Evolutionary conservation across 1,284 basidiomycete genomes (phyloP).

Genomic region (Sporisorium reilianum): DNA sequence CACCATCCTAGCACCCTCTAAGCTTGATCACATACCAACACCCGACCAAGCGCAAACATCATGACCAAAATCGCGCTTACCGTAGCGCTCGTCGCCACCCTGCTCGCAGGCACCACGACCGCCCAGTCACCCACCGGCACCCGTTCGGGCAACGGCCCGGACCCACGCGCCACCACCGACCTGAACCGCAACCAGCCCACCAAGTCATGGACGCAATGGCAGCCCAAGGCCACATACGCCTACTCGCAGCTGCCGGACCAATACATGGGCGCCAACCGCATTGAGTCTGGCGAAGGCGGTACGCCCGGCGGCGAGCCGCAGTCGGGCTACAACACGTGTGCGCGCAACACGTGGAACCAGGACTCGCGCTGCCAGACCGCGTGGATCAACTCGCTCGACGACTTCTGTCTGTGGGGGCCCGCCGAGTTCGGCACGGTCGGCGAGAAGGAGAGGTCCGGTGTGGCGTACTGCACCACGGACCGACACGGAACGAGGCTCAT

Average conservation of each 20-base stretch:
- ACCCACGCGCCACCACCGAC: constrained; percentile 45
- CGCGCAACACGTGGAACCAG: constrained; percentile 51
- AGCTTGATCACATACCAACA: constrained; percentile 2
- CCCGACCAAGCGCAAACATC: constrained; percentile 7
- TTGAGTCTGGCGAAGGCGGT: constrained; percentile 41
- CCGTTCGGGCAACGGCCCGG: constrained; percentile 22
- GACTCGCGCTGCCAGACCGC: constrained; percentile 63
- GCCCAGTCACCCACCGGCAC: constrained; percentile 25
- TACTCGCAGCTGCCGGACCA: constrained; percentile 52
- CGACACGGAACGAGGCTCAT: constrained; percentile 66
- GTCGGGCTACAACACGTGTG: constrained; percentile 59
- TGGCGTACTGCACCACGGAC: constrained; percentile 66
- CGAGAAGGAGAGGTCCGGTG: constrained; percentile 58
- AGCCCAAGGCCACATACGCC: constrained; percentile 60
- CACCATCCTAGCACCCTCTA: background rate
- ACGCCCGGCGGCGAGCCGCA: constrained; percentile 46
- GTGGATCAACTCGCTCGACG: constrained; percentile 62
- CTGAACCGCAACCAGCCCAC: constrained; percentile 53
- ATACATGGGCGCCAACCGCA: constrained; percentile 59
- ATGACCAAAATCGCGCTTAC: constrained; percentile 35
- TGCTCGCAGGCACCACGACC: constrained; percentile 13
- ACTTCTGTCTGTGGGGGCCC: constrained; percentile 66
- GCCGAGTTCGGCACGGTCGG: constrained; percentile 52
- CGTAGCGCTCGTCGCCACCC: constrained; percentile 17
- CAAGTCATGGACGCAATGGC: constrained; percentile 60